Evolutionary conservation across 2,329 filamentous ascomycete species (phyloP), one percentile per base, ranked within the genome.

Genomic region (Aureobasidium sp.): DNA sequence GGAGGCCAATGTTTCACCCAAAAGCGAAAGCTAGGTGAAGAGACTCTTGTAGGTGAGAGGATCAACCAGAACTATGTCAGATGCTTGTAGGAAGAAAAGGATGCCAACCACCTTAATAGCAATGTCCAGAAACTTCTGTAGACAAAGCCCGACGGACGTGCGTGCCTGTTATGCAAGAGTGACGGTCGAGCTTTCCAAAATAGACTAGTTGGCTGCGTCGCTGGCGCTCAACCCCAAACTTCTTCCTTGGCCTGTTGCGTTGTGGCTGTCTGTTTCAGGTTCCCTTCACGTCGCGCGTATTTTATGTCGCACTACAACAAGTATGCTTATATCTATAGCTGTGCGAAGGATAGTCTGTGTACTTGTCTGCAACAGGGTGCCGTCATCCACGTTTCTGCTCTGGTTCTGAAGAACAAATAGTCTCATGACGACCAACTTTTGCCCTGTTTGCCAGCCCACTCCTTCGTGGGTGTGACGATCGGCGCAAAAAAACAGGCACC

Each of bases 141-240:
- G 55, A 58, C 42, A 37, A 58, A 47, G 39, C 41, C 20, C 26
- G 32, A 58, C 13, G 53, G 53, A 57, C 55, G 55, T 58, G 39
- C 55, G 55, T 47, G 55, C 55, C 27, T 47, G 55, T 57, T 58
- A 58, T 58, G 55, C 55, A 58, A 58, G 55, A 58, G 55, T 58
- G 55, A 58, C 55, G 55, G 55, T 58, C 39, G 42, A 58, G 55
- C 55, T 58, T 58, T 26, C 55, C 42, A 20, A 48, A 58, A 58
- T 48, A 37, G 55, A 46, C 53, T 57, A 48, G 39, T 36, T 44
- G 39, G 37, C 52, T 58, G 47, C 36, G 37, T 46, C 53, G 51
- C 37, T 23, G 52, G 8, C 5, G 51, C 51, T 17, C 17, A 41
- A 55, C 52, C 52, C 37, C 36, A 42, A 42, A 34, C n/a, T 39